These are phyloP conservation scores for Aspergillus pseudoglaucus DNA, from an alignment of 2,329 filamentous ascomycete genomes.

Conservation along the genomic window DNA sequence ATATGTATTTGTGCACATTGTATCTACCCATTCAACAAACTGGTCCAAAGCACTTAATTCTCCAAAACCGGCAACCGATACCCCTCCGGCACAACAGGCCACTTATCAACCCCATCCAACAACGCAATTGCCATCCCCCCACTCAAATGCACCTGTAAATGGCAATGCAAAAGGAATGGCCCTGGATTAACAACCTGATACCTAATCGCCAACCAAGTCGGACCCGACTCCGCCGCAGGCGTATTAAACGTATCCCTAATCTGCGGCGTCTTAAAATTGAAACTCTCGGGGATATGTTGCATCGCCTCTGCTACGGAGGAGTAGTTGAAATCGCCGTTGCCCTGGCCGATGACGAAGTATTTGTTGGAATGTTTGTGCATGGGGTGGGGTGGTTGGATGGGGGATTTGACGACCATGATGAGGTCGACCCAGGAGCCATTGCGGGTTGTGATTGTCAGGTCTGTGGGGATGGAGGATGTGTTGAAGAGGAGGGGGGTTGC, in stretches of 20 bases:
- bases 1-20: too few species aligned
- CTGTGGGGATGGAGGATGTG: constrained; percentile 32
- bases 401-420: constrained; percentile 42
- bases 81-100: constrained; percentile 21
- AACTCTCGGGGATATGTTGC: constrained; percentile 40
- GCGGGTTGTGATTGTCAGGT: constrained; percentile 45
- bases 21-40: background rate
- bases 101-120: constrained; percentile 34
- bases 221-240: constrained; percentile 21
- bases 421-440: constrained; percentile 51
- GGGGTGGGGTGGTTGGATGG: constrained; percentile 50
- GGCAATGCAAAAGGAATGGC: constrained; percentile 52
- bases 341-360: constrained; percentile 52
- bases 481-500: constrained; percentile 44
- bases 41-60: background rate
- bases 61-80: constrained; percentile 10
- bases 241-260: constrained; percentile 47
- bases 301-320: constrained; percentile 48
- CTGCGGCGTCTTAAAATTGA: constrained; percentile 54
- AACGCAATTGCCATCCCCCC: constrained; percentile 53
- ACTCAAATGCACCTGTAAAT: constrained; percentile 48
- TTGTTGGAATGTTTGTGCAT: constrained; percentile 61
- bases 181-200: constrained; percentile 51
- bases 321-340: constrained; percentile 48
- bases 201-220: constrained; percentile 46